Base-by-base conservation (phyloP, 306 rosid genomes). In the Medicago ruthenica region DNA sequence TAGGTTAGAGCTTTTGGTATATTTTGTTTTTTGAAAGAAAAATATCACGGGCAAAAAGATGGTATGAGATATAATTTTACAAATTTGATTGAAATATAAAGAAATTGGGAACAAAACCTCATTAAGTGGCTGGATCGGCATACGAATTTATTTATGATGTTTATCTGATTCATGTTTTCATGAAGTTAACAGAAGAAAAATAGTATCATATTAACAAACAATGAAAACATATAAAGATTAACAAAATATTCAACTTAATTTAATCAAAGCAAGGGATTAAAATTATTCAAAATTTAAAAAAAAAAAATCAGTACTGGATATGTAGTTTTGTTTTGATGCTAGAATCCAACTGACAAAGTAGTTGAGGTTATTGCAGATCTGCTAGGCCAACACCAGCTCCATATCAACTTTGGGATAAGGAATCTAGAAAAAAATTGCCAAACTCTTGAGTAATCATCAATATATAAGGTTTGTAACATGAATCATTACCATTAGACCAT, bases 301-400 rank as follows among this genome's bases (percentile, higher is more conserved):
- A 0, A 34, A 5, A 74, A 53, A 75, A 61, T 70, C 15, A 63
- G 70, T 73, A 61, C 31, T 67, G 45, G 40, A 37, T 62, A 21
- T 51, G 42, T 27, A 48, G 16, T 34, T 71, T 45, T 67, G 42
- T 51, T 10, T 16, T 18, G 44, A 18, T 24, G 72, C 37, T 64
- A 39, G 60, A 80, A 67, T 48, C 71, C 71, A 68, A 41, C 67
- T 27, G 71, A 74, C 27, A 58, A 36, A 9, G 48, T 64, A 39
- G 61, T 21, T 55, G 77, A 51, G 39, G 50, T 62, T 41, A 16
- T 48, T 27, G 70, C 47, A 40, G 55, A 65, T 2, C 51, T 37
- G 18, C 22, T 18, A 34, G 5, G 22, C 21, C 2, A 62, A n/a
- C 53, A 64, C 50, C 50, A 9, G 7, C 47, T 22, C 57, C 6